These are phyloP conservation scores for Trebouxia sp. DNA, from an alignment of 139 green algal species.

Conservation along the genomic window DNA sequence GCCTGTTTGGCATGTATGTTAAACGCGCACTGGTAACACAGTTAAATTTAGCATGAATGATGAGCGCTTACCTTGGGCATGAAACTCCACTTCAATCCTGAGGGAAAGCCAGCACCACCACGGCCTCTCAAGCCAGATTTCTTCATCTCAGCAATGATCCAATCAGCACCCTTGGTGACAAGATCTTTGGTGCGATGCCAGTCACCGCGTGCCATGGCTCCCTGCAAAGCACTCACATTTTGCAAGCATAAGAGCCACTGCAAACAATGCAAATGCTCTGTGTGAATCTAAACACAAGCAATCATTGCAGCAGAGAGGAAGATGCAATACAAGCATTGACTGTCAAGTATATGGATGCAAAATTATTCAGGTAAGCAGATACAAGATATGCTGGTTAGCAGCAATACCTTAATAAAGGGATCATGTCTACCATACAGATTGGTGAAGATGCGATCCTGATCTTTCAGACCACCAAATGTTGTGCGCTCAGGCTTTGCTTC, in stretches of 20 bases:
- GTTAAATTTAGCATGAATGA: background rate
- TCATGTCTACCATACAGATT: slow-evolving; percentile 96
- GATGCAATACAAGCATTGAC: background rate
- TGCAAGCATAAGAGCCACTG: background rate
- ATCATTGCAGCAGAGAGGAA: background rate
- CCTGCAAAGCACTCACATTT: slow-evolving; percentile 37
- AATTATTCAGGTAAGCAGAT: too few species aligned
- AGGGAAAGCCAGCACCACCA: slow-evolving; percentile 95
- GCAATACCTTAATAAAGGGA: slow-evolving; percentile 80
- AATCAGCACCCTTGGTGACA: slow-evolving; percentile 88
- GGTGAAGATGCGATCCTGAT: slow-evolving; percentile 97
- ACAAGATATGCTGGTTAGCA: background rate
- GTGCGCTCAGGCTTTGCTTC: slow-evolving; percentile 42
- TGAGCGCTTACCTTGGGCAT: slow-evolving; percentile 85
- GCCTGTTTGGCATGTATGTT: too few species aligned
- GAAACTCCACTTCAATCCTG: slow-evolving; percentile 96
- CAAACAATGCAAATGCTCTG: background rate
- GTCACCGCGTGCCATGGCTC: slow-evolving; percentile 77
- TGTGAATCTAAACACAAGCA: background rate
- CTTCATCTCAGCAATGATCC: slow-evolving; percentile 98
- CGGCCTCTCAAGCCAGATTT: slow-evolving; percentile 90
- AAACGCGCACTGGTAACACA: too few species aligned
- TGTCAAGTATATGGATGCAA: too few species aligned
- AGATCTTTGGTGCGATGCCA: slow-evolving; percentile 93
- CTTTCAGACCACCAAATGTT: slow-evolving; percentile 78